These are phyloP conservation scores for Mucor indicus DNA, from an alignment of 371 early-diverging fungal species.

Conservation along the genomic window DNA sequence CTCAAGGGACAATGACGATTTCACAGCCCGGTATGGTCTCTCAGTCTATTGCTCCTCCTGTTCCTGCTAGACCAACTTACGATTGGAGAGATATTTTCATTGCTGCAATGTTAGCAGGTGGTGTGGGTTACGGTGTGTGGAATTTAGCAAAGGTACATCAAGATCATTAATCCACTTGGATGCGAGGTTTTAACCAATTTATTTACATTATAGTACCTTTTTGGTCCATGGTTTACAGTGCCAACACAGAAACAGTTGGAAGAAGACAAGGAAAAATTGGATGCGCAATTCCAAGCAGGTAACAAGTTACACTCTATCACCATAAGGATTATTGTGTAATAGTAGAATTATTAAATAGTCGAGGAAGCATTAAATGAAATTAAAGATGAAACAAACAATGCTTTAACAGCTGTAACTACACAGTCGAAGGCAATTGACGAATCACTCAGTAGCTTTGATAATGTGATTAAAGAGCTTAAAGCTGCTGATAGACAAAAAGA, in stretches of 20 bases:
- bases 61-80: slow-evolving; percentile 67
- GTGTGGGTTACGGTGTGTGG: slow-evolving; percentile 85
- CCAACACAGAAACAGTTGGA: slow-evolving; percentile 68
- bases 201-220: slow-evolving; percentile 50
- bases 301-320: too few relatives aligned
- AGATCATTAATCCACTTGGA: neutral
- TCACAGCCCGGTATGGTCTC: slow-evolving; percentile 28
- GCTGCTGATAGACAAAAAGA: slow-evolving; percentile 69
- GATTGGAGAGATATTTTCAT: slow-evolving; percentile 94
- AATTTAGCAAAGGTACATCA: slow-evolving; percentile 69
- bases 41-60: slow-evolving; percentile 46
- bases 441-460: slow-evolving; percentile 64
- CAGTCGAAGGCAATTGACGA: slow-evolving; percentile 74
- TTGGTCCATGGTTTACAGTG: slow-evolving; percentile 67
- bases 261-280: slow-evolving; percentile 70
- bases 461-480: slow-evolving; percentile 65
- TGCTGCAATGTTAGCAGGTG: slow-evolving; percentile 83
- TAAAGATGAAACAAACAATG: slow-evolving; percentile 64
- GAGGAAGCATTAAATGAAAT: slow-evolving; percentile 53
- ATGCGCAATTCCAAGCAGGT: slow-evolving; percentile 67
- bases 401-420: slow-evolving; percentile 68
- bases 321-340: neutral
- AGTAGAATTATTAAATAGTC: slow-evolving; percentile 15
- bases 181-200: neutral
- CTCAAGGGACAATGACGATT: slow-evolving; percentile 11